These are phyloP conservation scores for Strobilomyces dryophilus DNA, from an alignment of 768 basidiomycete genomes.

Conservation along the genomic window DNA sequence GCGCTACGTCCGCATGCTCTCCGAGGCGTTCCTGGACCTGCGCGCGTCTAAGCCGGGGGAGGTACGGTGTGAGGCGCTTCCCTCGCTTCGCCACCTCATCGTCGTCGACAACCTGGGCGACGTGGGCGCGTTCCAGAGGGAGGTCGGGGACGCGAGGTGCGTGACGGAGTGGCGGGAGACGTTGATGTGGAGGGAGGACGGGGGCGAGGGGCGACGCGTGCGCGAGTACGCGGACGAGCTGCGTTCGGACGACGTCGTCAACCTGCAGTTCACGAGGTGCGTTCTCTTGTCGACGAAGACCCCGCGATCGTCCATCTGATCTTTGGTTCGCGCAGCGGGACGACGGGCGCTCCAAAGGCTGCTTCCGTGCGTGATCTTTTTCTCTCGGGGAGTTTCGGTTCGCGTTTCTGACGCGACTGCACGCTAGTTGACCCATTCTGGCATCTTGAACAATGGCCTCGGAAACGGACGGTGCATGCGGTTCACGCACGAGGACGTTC, in stretches of 20 bases:
- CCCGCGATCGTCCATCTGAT: slow-evolving; percentile 1
- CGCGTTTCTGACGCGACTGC: neutral
- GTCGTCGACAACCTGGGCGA: slow-evolving; percentile 60
- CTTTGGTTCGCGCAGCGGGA: slow-evolving; percentile 47
- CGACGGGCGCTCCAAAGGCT: slow-evolving; percentile 78
- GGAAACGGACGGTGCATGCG: slow-evolving; percentile 70
- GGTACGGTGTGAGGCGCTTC: slow-evolving; percentile 56
- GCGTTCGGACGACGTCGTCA: slow-evolving; percentile 67
- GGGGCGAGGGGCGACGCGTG: slow-evolving; percentile 39
- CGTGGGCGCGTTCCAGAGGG: slow-evolving; percentile 35
- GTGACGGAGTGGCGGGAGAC: slow-evolving; percentile 70
- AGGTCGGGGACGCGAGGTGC: slow-evolving; percentile 41
- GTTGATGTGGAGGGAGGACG: slow-evolving; percentile 62
- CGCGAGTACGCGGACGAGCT: slow-evolving; percentile 39
- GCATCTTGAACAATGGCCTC: slow-evolving; percentile 74
- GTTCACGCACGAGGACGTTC: slow-evolving; percentile 57
- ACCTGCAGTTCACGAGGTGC: slow-evolving; percentile 83
- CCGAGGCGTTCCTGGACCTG: slow-evolving; percentile 55
- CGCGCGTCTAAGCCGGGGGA: slow-evolving; percentile 44
- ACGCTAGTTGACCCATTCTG: slow-evolving; percentile 66
- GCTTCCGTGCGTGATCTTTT: slow-evolving; percentile 55
- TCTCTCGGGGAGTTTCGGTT: neutral
- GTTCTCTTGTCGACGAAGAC: neutral
- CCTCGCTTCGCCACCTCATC: slow-evolving; percentile 58
- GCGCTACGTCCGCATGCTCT: slow-evolving; percentile 57